phyloP scores from a whole-genome alignment of 2,329 filamentous ascomycete species.

The Ceratocystis destructans region DNA sequence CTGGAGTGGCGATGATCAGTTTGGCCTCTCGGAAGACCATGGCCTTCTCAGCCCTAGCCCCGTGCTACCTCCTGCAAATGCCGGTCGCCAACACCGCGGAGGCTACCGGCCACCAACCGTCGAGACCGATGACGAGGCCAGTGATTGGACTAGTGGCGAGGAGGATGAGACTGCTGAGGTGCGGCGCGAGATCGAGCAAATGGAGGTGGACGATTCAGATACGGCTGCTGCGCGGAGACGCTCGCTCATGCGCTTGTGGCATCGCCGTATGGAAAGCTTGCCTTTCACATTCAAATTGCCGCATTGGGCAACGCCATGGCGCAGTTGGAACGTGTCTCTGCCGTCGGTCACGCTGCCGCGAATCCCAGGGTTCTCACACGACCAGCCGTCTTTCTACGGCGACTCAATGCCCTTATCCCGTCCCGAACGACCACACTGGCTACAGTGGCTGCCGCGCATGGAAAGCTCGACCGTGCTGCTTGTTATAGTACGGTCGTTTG shows the following conservation, averaged over 20 bases:
- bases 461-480: conserved; percentile 37
- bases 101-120: conserved; percentile 73
- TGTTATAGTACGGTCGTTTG: conserved; percentile 58
- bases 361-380: conserved; percentile 22
- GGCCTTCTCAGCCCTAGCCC: conserved; percentile 50
- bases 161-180: conserved; percentile 49
- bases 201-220: conserved; percentile 74
- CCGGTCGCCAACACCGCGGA: conserved; percentile 31
- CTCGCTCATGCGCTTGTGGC: conserved; percentile 26
- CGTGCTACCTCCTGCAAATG: conserved; percentile 25
- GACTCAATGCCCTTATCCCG: conserved; percentile 13
- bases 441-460: conserved; percentile 20
- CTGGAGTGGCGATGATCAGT: conserved; percentile 12
- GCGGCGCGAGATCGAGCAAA: conserved; percentile 72
- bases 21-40: conserved; percentile 46
- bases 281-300: conserved; percentile 39
- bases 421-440: conserved; percentile 14
- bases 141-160: conserved; percentile 37
- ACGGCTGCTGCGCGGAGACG: conserved; percentile 32
- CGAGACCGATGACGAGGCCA: conserved; percentile 57
- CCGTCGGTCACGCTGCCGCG: conserved; percentile 37
- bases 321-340: conserved; percentile 30
- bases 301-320: conserved; percentile 43
- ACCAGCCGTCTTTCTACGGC: conserved; percentile 10
- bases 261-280: conserved; percentile 17